phyloP scores from a whole-genome alignment of 371 early-diverging fungal species.

The Lichtheimia ramosa region DNA sequence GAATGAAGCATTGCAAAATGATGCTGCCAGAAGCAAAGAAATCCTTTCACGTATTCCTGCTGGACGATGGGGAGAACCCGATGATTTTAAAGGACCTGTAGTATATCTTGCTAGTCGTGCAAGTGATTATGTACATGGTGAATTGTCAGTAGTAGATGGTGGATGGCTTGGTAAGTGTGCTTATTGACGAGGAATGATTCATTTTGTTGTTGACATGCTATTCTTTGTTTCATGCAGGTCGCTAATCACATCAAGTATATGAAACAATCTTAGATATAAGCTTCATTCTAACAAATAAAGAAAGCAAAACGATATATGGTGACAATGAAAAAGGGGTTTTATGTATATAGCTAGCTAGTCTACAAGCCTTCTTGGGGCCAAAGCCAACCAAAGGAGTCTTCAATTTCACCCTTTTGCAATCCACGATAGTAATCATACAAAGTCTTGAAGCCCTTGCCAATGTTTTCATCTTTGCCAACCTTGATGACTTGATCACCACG shows the following conservation, averaged over 20 bases:
- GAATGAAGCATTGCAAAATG: conserved; percentile 35
- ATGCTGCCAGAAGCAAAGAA: conserved; percentile 17
- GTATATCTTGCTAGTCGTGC: conserved; percentile 42
- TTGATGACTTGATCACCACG: conserved; percentile 46
- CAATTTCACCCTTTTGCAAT: conserved; percentile 66
- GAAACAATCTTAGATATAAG: too few relatives aligned
- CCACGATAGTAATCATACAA: conserved; percentile 65
- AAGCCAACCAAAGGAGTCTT: conserved; percentile 71
- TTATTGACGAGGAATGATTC: too few relatives aligned
- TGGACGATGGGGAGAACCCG: conserved; percentile 45
- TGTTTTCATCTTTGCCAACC: conserved; percentile 43
- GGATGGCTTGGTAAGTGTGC: conserved; percentile 39
- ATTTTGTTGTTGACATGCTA: too few relatives aligned
- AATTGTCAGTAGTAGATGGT: conserved; percentile 51
- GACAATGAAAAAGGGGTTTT: too few relatives aligned
- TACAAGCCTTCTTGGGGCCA: conserved; percentile 70
- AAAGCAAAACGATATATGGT: too few relatives aligned
- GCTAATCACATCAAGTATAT: too few relatives aligned
- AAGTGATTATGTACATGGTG: conserved; percentile 49
- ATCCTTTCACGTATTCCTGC: conserved; percentile 43
- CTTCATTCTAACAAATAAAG: too few relatives aligned
- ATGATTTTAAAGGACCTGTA: conserved; percentile 51
- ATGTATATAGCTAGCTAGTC: too few relatives aligned
- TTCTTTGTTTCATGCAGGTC: too few relatives aligned
- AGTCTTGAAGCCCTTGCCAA: conserved; percentile 57